Evolutionary conservation across 345 rosid species (phyloP), one percentile per base, ranked within the genome.

Genomic region (Arabidopsis thaliana): DNA sequence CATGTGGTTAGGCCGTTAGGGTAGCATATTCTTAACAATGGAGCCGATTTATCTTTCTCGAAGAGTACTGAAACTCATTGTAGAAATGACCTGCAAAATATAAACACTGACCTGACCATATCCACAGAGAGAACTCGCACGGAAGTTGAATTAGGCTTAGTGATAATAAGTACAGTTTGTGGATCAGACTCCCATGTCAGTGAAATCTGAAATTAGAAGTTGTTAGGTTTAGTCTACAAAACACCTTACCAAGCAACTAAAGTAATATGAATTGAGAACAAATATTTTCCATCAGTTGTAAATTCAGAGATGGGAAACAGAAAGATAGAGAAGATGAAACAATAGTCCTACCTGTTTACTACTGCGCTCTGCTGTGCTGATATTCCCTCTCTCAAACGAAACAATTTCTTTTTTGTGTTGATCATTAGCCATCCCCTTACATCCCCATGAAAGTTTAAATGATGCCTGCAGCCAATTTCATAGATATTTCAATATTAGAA

Each of bases 391-490:
- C 79, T 91, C 99, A 84, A 96, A 96, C 40, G 97, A 96, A 72
- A 96, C 99, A 44, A 96, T 84, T 49, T 93, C 98, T 65, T 89
- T 96, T 57, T 93, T 96, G 87, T 89, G 94, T 81, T 89, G 98
- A 80, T 96, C 96, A 73, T 88, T 86, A 70, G 74, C 73, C 38
- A 89, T 90, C 40, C 97, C 97, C 67, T 89, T 91, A 84, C 93
- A 91, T 45, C 93, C 80, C 99, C 99, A 96, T 61, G 96, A 84
- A 64, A 96, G 99, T 71, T 96, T 96, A 78, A 96, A 96, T 23
- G 98, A 88, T 75, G 99, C 99, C 99, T 96, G 85, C 71, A 45
- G 10, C 82, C 76, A 73, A 61, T 56, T 72, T 73, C 4, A 5
- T 23, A 32, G 33, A 78, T 58, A 33, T 4, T 36, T 58, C 34